These are phyloP conservation scores for Apiospora arundinis DNA, from an alignment of 2,329 filamentous ascomycete genomes.

Conservation along the genomic window DNA sequence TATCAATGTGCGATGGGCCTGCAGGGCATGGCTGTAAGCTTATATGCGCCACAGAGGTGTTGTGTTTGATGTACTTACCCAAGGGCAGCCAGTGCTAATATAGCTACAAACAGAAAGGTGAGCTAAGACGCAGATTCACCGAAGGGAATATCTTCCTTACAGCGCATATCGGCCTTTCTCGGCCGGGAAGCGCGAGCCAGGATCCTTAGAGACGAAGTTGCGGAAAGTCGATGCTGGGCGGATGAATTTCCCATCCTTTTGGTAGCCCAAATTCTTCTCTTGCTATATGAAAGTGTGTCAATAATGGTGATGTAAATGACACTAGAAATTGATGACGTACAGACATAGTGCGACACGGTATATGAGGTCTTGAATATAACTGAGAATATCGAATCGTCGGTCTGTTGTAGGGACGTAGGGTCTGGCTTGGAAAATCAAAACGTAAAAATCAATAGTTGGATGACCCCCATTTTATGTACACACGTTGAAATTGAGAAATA, in stretches of 20 bases:
- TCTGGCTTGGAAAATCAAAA: neutral
- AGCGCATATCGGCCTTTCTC: slow-evolving; percentile 67
- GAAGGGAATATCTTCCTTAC: slow-evolving; percentile 35
- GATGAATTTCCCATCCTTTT: slow-evolving; percentile 56
- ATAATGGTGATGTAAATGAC: no score
- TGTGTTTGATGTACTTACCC: neutral
- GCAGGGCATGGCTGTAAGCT: neutral
- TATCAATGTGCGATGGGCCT: slow-evolving; percentile 77
- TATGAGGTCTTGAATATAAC: neutral
- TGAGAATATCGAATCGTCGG: neutral
- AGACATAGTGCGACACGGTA: neutral
- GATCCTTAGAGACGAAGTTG: slow-evolving; percentile 57
- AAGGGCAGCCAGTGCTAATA: neutral
- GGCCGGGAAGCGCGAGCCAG: slow-evolving; percentile 59
- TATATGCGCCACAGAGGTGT: neutral
- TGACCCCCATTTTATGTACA: no score
- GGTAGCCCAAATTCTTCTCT: slow-evolving; percentile 32
- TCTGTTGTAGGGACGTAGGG: no score
- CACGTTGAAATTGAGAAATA: no score
- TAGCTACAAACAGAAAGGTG: neutral
- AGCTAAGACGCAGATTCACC: neutral
- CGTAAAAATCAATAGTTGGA: neutral
- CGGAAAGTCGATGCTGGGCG: slow-evolving; percentile 62
- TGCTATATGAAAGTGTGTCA: neutral
- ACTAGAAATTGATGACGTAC: neutral